Evolutionary conservation across 129 eudicot genomes (phyloP), one percentile per base, ranked within the genome.

Genomic region (Lonicera japonica): DNA sequence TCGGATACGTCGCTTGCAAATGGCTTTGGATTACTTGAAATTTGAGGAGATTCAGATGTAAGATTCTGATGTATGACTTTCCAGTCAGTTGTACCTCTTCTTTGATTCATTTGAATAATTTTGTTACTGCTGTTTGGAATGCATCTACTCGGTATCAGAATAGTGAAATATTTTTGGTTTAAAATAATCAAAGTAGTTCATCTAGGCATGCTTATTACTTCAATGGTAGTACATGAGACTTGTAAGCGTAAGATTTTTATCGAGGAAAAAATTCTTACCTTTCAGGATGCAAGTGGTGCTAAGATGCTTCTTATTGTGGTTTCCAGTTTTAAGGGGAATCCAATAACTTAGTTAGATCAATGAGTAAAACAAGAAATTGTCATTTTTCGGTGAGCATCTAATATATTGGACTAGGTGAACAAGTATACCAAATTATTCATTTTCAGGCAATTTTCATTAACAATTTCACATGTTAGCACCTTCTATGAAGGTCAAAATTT

Each of bases 1-100:
- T 71, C 88, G 95, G 80, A 83, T 87, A 34, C 95, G 98, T 29
- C 90, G 85, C 62, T 80, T 92, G 82, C 96, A 92, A 82, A 67
- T 92, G 74, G 88, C 98, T 39, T 77, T 92, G 81, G 75, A 78
- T 62, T 92, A 84, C 88, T 80, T 92, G 72, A 88, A 80, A 66
- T 84, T 84, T 72, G 95, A 84, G 34, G 98, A 87, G 61, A 82
- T 84, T 40, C 88, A 87, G 80, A 78, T 80, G 98, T 92, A 85
- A 82, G 96, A 58, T 72, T 38, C 40, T 20, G 54, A 66, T 39
- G 16, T 55, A 20, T 18, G 40, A 43, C 63, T 43, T 69, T 60
- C 5, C 36, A 29, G 36, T 29, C 20, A 6, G 8, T 47, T 36
- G 51, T 24, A 47, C 60, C 18, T 61, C 61, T 9, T 55, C 47